Evolutionary conservation across 1,284 basidiomycete genomes (phyloP).

Genomic region (Microbotryum saponariae): DNA sequence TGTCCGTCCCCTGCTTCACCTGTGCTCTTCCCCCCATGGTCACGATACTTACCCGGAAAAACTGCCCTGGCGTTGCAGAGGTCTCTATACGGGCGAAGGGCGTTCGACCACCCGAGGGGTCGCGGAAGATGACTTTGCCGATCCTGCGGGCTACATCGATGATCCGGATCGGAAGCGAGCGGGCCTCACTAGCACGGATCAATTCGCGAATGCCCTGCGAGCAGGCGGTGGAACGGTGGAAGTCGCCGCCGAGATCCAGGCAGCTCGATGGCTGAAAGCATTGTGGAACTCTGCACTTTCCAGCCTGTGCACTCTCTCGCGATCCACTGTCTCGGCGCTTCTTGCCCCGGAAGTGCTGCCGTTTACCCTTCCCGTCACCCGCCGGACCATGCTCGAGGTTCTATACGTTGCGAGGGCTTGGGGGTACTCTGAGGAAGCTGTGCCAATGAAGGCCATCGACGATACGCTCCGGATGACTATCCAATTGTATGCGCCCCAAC

Average conservation of each 20-base stretch:
- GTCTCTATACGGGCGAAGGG: too few species aligned
- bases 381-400: constrained; percentile 43
- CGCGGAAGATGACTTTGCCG: constrained; percentile 2
- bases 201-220: constrained; percentile 40
- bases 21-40: too few species aligned
- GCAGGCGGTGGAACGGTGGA: constrained; percentile 42
- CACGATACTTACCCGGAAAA: too few species aligned
- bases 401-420: constrained; percentile 42
- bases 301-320: constrained; percentile 42
- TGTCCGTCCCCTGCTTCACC: constrained; percentile 36
- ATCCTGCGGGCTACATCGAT: constrained; percentile 25
- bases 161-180: constrained; percentile 26
- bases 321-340: constrained; percentile 43
- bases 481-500: not conserved
- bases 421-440: constrained; percentile 22
- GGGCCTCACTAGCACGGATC: constrained; percentile 36
- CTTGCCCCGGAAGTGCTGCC: constrained; percentile 38
- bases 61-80: too few species aligned
- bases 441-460: constrained; percentile 26
- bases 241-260: constrained; percentile 43
- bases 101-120: too few species aligned
- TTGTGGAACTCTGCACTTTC: constrained; percentile 41
- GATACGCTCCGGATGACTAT: constrained; percentile 1
- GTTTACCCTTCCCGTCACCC: constrained; percentile 41
- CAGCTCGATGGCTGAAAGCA: constrained; percentile 48